These are phyloP conservation scores for Medakamo hakoo DNA, from an alignment of 139 green algal species.

Conservation along the genomic window DNA sequence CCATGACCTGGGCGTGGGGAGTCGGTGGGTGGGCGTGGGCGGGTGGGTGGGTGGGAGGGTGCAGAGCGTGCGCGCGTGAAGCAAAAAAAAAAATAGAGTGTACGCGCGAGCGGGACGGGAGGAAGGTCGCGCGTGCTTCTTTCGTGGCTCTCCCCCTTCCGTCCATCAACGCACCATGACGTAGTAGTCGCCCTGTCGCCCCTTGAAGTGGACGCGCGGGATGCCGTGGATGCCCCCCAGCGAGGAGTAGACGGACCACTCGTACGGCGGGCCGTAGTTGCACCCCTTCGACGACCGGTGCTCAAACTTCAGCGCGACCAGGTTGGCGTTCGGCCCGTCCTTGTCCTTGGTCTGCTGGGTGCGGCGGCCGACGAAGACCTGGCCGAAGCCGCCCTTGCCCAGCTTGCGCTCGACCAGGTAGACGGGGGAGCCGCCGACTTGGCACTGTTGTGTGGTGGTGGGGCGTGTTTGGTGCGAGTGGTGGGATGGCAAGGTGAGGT, in stretches of 20 bases:
- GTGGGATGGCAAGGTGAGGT: too few species aligned
- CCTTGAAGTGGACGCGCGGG: constrained; percentile 94
- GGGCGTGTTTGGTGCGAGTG: neutral
- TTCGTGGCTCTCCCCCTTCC: too few species aligned
- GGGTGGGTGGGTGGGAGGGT: neutral
- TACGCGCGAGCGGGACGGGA: too few species aligned
- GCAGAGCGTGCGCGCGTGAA: too few species aligned
- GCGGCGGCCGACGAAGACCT: constrained; percentile 73
- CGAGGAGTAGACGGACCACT: constrained; percentile 95
- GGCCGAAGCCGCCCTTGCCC: constrained; percentile 86
- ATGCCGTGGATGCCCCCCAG: constrained; percentile 68
- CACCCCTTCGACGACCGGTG: constrained; percentile 93
- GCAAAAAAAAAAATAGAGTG: too few species aligned
- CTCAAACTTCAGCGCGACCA: constrained; percentile 94
- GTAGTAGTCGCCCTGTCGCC: constrained; percentile 91
- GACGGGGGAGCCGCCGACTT: constrained; percentile 65
- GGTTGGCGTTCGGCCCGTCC: constrained; percentile 56
- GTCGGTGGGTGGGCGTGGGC: neutral
- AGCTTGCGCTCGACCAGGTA: constrained; percentile 83
- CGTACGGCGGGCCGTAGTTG: constrained; percentile 94
- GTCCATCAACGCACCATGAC: constrained; percentile 87
- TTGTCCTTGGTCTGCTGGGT: constrained; percentile 42
- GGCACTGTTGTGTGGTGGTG: constrained; percentile 41
- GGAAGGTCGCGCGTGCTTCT: too few species aligned
- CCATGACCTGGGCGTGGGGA: constrained; percentile 70